Base-by-base conservation (phyloP, 148 eudicot genomes). In the Limonium bicolor region DNA sequence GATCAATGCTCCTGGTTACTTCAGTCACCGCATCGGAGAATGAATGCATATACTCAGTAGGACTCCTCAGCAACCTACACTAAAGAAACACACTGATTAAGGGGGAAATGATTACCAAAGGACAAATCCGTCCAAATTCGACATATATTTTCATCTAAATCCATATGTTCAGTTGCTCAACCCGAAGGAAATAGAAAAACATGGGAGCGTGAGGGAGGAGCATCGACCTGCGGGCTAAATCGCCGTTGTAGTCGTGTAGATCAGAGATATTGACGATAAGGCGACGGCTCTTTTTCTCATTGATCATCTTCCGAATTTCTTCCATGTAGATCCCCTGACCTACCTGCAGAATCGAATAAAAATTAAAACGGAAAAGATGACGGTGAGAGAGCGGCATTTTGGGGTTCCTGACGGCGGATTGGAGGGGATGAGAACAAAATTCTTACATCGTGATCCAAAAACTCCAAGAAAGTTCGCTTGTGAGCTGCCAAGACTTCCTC, bases 161-260 rank as follows among this genome's bases (percentile, higher is more conserved):
- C 2, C 4, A 17, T 11, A 25, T n/a, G 12, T 10, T 4, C 28
- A 23, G 12, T 12, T 23, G 29, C 23, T n/a, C 4, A 43, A n/a
- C n/a, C n/a, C 17, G 17, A 18, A 34, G 3, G 27, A 20, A 8
- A 24, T 29, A 12, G 30, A 44, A 9, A 13, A 9, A 7, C 19
- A 27, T 3, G 3, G 20, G 7, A 7, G 20, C 16, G 5, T 2
- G 30, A 11, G 44, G 5, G 21, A 2, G 11, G 14, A 1, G 22
- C 0, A n/a, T n/a, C n/a, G n/a, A 85, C 99, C 99, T 75, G 64
- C 88, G 95, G 49, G 87, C 81, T 40, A 90, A 48, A 43, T 78
- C 82, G 26, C 67, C 37, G 17, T 70, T 66, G 62, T 47, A 63
- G 56, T 71, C 67, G 39, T 74, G 75, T 46, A 87, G 70, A 26